These are phyloP conservation scores for Perkinsus olseni DNA, from an alignment of 169 alveolate genomes.

Conservation along the genomic window DNA sequence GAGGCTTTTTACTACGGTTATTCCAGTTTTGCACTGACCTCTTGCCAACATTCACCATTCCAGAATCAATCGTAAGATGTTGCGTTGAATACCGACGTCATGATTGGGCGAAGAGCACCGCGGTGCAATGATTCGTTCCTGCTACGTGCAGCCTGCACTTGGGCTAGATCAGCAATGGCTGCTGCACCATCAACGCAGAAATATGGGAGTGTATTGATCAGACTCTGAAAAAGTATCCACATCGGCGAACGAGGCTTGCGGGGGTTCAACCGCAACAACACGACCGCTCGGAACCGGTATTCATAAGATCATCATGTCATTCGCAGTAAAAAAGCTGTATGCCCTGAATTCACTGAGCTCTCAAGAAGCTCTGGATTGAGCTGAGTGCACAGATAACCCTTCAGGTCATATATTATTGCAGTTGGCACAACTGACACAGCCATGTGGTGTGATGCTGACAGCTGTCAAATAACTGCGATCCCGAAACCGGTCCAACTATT, in stretches of 20 bases:
- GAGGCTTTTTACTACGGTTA: no score
- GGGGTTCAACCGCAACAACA: conserved; percentile 4
- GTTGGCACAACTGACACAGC: not conserved
- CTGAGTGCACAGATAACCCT: not conserved
- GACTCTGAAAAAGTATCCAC: not conserved
- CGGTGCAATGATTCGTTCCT: no score
- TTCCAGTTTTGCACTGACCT: no score
- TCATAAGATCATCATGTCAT: not conserved
- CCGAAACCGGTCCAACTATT: not conserved
- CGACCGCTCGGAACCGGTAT: not conserved
- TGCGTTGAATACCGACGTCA: no score
- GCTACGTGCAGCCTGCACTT: no score
- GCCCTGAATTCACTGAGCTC: not conserved
- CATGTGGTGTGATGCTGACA: not conserved
- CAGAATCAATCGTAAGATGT: no score
- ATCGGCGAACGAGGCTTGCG: not conserved
- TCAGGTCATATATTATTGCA: not conserved
- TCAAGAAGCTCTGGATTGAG: no score
- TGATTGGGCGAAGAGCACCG: no score
- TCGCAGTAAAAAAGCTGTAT: not conserved
- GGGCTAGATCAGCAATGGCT: no score
- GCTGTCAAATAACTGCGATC: not conserved
- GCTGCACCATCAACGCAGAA: no score
- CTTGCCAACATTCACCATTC: no score
- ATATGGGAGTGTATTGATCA: no score